These are phyloP conservation scores for Backusella mclennaniae DNA, from an alignment of 192 early-diverging fungal species.

Conservation along the genomic window DNA sequence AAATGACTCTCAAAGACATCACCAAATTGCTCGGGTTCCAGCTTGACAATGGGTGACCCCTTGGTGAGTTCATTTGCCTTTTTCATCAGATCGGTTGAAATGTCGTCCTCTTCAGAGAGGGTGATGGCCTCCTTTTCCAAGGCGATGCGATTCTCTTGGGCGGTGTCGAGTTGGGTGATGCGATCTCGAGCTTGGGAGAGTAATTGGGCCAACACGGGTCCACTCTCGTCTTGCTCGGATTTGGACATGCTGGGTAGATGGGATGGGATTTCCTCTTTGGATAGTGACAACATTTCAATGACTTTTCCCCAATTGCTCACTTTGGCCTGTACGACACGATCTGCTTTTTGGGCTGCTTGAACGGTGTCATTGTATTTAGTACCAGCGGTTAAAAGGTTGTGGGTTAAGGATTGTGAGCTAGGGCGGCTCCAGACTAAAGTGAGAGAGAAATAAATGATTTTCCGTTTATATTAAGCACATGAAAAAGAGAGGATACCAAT, in stretches of 20 bases:
- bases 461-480: not conserved
- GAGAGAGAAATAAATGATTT: not conserved
- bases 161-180: conserved; percentile 13
- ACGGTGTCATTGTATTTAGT: conserved; percentile 50
- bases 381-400: conserved; percentile 52
- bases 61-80: conserved; percentile 63
- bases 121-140: conserved; percentile 61
- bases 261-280: conserved; percentile 17
- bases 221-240: not conserved
- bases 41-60: conserved; percentile 58
- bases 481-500: not conserved
- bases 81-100: conserved; percentile 60
- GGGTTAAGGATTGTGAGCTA: conserved; percentile 52
- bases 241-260: conserved; percentile 10
- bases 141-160: conserved; percentile 32
- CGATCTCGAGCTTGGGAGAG: not conserved
- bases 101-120: conserved; percentile 71
- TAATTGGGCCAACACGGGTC: conserved; percentile 18
- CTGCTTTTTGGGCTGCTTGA: conserved; percentile 57
- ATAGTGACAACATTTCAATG: conserved; percentile 51
- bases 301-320: conserved; percentile 55
- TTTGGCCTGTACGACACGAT: conserved; percentile 55
- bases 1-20: conserved; percentile 70
- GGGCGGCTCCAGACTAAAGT: conserved; percentile 55
- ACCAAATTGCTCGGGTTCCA: conserved; percentile 74